Evolutionary conservation across 2,329 filamentous ascomycete genomes (phyloP), one percentile per base, ranked within the genome.

Genomic region (Boeremia exigua): DNA sequence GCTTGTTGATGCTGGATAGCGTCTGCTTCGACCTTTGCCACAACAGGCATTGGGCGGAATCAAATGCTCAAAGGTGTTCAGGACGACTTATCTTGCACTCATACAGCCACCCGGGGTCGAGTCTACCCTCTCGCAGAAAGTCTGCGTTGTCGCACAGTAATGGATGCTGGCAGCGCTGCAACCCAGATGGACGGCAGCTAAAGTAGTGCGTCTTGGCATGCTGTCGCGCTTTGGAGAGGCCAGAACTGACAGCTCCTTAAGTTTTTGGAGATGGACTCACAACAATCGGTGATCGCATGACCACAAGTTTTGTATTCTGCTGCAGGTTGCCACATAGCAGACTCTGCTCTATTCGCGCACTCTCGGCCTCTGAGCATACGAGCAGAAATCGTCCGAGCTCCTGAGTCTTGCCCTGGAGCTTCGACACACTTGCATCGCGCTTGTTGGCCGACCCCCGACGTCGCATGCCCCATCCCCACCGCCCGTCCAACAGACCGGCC

Each of bases 401-500:
- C 63, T 61, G 45, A 62, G 51, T 59, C 59, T 59, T 60, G 42
- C 28, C 15, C 42, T 51, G 44, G 42, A 56, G 58, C 62, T 62
- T 61, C 61, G 51, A 64, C 62, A 64, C 62, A 58, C 59, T 51
- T 54, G 48, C 56, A 36, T 33, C 42, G 53, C 42, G 53, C 52
- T 38, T 42, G 52, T 46, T 50, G 60, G 61, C 65, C 65, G 62
- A 68, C 60, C 56, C 54, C 62, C 61, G 62, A 66, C 65, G 63
- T 63, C 66, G 66, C 65, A 68, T 71, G 70, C 67, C 67, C 50
- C 57, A 61, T 60, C 57, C 54, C 60, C 64, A 57, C 61, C 43
- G 60, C 54, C 62, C 63, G 59, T 63, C 58, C 58, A 65, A 56
- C 63, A 62, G 61, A 59, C 60, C 62, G 58, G 60, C 43, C 63